These are phyloP conservation scores for Furculomyces boomerangus DNA, from an alignment of 371 early-diverging fungal species.

Conservation along the genomic window DNA sequence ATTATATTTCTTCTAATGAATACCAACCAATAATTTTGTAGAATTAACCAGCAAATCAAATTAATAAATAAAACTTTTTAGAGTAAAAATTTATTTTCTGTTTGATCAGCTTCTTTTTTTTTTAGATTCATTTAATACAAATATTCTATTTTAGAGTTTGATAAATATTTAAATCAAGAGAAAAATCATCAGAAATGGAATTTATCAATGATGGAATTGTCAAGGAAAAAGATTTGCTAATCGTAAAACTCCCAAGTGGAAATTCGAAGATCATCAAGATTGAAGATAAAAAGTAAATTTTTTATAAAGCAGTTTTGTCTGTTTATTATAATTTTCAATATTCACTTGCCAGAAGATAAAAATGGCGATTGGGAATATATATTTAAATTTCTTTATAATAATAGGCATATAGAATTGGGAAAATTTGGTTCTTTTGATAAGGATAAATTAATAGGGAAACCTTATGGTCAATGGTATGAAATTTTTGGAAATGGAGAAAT, in stretches of 20 bases:
- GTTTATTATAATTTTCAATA: background rate
- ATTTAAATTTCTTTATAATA: too few species aligned
- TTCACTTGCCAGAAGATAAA: background rate
- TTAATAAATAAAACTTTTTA: too few species aligned
- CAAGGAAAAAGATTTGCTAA: slow-evolving; percentile 37
- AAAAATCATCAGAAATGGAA: too few species aligned
- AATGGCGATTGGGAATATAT: too few species aligned
- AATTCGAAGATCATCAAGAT: slow-evolving; percentile 60
- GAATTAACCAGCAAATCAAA: too few species aligned
- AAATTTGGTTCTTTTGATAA: slow-evolving; percentile 82
- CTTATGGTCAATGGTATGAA: slow-evolving; percentile 71
- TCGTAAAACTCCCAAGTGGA: slow-evolving; percentile 70
- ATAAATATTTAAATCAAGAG: too few species aligned
- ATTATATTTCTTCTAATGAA: too few species aligned
- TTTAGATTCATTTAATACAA: too few species aligned
- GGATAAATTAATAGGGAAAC: slow-evolving; percentile 58
- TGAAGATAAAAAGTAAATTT: slow-evolving; percentile 30
- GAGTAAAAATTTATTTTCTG: too few species aligned
- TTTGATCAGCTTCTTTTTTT: too few species aligned
- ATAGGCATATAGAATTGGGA: slow-evolving; percentile 44
- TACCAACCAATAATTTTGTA: too few species aligned
- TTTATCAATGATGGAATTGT: slow-evolving; percentile 17
- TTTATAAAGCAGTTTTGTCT: background rate
- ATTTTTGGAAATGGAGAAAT: slow-evolving; percentile 31
- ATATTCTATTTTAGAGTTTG: too few species aligned